Conservation (phyloP, 768 basidiomycete species). For the Lentinus brumalis region DNA sequence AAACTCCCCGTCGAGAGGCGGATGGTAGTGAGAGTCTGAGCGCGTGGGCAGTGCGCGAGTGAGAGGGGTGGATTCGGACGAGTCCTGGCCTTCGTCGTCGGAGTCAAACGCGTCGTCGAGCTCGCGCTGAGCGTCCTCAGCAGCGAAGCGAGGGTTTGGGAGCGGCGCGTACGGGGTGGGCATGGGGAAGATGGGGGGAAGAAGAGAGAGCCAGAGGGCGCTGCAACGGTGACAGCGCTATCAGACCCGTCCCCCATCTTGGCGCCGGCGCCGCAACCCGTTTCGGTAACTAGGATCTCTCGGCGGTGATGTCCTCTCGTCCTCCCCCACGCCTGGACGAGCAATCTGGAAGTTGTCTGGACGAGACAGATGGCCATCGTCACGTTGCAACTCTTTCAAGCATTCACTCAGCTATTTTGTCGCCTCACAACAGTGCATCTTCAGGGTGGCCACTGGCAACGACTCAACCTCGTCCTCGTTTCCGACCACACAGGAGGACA, state of each 20-base stretch:
- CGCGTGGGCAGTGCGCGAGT: slow-evolving; percentile 27
- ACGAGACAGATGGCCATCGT: too few relatives aligned
- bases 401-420: too few relatives aligned
- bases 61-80: slow-evolving; percentile 46
- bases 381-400: too few relatives aligned
- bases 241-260: not conserved
- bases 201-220: not conserved
- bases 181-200: slow-evolving; percentile 35
- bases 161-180: slow-evolving; percentile 55
- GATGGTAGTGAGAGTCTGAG: slow-evolving; percentile 26
- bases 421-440: too few relatives aligned
- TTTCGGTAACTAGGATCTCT: too few relatives aligned
- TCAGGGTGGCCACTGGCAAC: too few relatives aligned
- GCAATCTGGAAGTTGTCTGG: too few relatives aligned
- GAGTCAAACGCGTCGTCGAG: slow-evolving; percentile 76
- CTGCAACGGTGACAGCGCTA: slow-evolving; percentile 1
- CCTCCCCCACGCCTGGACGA: too few relatives aligned
- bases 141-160: slow-evolving; percentile 47
- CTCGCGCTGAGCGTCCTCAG: slow-evolving; percentile 54
- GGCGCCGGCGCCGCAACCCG: too few relatives aligned
- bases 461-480: too few relatives aligned
- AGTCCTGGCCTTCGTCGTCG: slow-evolving; percentile 50
- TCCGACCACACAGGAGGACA: too few relatives aligned
- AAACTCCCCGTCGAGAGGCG: slow-evolving; percentile 26
- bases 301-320: too few relatives aligned